These are phyloP conservation scores for Penicillium hesseltinei DNA, from an alignment of 2,329 filamentous ascomycete species.

Conservation along the genomic window DNA sequence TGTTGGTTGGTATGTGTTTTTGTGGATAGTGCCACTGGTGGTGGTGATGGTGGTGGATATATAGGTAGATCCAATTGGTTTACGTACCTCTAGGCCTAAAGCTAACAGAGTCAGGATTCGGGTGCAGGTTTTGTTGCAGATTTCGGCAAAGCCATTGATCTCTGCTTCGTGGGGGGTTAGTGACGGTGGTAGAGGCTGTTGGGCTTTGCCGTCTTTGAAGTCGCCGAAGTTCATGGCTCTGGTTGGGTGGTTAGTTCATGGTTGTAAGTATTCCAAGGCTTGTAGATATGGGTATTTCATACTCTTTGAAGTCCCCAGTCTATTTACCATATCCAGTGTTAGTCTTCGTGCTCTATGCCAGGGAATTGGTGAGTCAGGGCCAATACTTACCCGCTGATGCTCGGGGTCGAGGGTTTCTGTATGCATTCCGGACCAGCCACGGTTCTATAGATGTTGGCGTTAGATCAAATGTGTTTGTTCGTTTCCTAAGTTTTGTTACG, in stretches of 20 bases:
- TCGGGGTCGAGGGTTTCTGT: constrained; percentile 83
- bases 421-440: constrained; percentile 86
- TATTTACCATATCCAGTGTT: constrained; percentile 35
- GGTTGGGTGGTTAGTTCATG: constrained; percentile 7
- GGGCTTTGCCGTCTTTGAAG: constrained; percentile 65
- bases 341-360: constrained; percentile 2
- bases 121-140: constrained; percentile 71
- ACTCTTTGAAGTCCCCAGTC: constrained; percentile 89
- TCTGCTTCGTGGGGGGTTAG: constrained; percentile 60
- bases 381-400: constrained; percentile 65
- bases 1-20: background rate
- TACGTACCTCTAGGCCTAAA: constrained; percentile 64
- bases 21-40: background rate
- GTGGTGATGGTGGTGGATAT: background rate
- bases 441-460: constrained; percentile 57
- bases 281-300: constrained; percentile 24
- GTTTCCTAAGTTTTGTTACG: constrained; percentile 10
- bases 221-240: constrained; percentile 92
- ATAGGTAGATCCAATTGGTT: background rate
- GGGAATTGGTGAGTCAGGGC: background rate
- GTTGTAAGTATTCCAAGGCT: background rate
- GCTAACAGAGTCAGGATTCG: constrained; percentile 75
- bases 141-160: constrained; percentile 64
- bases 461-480: background rate
- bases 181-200: constrained; percentile 71